Evolutionary conservation across 768 basidiomycete species (phyloP).

Genomic region (Leccinum arenicola): DNA sequence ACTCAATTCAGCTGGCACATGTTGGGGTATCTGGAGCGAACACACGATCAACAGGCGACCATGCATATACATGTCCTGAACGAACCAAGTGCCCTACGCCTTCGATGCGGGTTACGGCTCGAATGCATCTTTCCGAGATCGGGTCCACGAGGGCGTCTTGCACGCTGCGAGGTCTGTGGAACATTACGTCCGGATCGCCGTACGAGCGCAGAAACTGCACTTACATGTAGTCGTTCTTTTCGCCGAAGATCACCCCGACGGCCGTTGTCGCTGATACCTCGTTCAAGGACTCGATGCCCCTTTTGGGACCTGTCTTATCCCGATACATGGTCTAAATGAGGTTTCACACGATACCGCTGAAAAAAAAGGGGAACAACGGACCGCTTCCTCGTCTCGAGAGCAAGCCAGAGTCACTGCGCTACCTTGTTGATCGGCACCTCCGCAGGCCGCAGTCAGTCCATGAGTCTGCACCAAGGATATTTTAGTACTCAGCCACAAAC

Average conservation of each 20-base stretch:
- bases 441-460: conserved; percentile 39
- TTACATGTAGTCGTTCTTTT: conserved; percentile 51
- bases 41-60: not conserved
- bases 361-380: conserved; percentile 28
- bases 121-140: conserved; percentile 22
- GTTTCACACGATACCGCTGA: not conserved
- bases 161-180: conserved; percentile 26
- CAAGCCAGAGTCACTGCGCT: conserved; percentile 52
- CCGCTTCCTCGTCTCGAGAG: conserved; percentile 60
- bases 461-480: conserved; percentile 35
- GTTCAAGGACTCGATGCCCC: conserved; percentile 49
- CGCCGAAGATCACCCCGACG: conserved; percentile 54
- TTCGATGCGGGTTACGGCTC: conserved; percentile 21
- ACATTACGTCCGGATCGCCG: not conserved
- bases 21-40: conserved; percentile 26
- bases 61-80: not conserved
- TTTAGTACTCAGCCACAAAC: not conserved
- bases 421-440: conserved; percentile 28
- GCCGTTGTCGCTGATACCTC: conserved; percentile 39
- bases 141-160: conserved; percentile 34
- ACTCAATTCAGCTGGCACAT: conserved; percentile 24
- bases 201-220: conserved; percentile 8
- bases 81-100: conserved; percentile 35
- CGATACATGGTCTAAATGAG: conserved; percentile 56
- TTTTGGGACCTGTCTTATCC: conserved; percentile 52